These are phyloP conservation scores for Aspergillus hancockii DNA, from an alignment of 495 filamentous ascomycete species.

Conservation along the genomic window DNA sequence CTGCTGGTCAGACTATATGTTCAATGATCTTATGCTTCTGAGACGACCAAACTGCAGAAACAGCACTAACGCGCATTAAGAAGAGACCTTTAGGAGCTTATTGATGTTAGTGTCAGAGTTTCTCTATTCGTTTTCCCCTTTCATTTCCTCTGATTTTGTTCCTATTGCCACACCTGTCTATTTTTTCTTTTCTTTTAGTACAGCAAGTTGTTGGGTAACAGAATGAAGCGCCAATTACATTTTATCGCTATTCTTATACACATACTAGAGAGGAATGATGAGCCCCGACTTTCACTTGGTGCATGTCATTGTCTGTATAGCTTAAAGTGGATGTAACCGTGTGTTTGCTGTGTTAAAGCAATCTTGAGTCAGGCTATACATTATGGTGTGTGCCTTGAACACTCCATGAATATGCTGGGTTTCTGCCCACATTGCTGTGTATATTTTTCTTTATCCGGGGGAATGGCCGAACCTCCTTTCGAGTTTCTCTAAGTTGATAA, in stretches of 20 bases:
- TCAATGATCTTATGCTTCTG: neutral
- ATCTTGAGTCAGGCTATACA: neutral
- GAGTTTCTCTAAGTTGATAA: constrained; percentile 57
- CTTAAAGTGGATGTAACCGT: constrained; percentile 62
- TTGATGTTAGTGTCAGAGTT: neutral
- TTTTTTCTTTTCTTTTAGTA: constrained; percentile 13
- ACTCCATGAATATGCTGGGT: constrained; percentile 51
- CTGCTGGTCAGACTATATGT: neutral
- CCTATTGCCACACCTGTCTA: neutral
- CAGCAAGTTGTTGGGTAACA: neutral
- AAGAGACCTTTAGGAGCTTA: neutral
- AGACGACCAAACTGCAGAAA: neutral
- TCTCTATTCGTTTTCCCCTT: neutral
- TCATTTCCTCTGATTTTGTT: neutral
- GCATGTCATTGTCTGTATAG: constrained; percentile 32
- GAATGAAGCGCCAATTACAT: neutral
- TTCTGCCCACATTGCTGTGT: constrained; percentile 54
- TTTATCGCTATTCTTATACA: neutral
- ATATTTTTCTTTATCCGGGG: constrained; percentile 32
- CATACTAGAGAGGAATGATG: neutral
- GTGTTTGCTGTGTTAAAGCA: constrained; percentile 39
- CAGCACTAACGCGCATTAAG: neutral
- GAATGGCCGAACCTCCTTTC: constrained; percentile 42
- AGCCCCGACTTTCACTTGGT: neutral
- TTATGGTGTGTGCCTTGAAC: constrained; percentile 9